Base-by-base conservation (phyloP, 2,329 filamentous ascomycete genomes). In the Fusarium sp. region DNA sequence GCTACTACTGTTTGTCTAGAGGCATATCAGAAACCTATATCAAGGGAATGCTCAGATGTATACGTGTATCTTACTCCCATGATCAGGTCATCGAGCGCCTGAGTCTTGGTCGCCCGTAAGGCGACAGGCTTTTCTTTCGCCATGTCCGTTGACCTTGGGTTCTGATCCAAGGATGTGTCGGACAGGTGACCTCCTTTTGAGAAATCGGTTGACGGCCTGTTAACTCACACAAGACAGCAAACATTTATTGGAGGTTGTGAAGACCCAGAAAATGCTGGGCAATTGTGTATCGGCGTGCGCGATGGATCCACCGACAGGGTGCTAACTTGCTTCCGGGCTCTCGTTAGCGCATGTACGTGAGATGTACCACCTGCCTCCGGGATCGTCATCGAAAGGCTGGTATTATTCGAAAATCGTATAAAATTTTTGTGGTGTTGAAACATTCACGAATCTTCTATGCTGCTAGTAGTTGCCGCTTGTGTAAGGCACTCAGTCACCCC, bases 1-100 rank as follows among this genome's bases (percentile, higher is more conserved):
- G 75, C 92, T 96, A 79, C 92, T 95, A 77, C 90, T 94, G 78
- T 97, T 97, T 62, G 93, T 97, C 87, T 92, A 64, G 33, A 23
- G 33, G 23, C 7, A 13, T 20, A 68, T 67, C 33, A 70, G 57
- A 46, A 9, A 13, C 10, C 16, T 58, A 4, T 10, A 13, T 9
- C 44, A 49, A 13, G 13, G 31, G 23, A 4, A n/a, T 18, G 14
- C 14, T 8, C 46, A 29, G 34, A 25, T 29, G 13, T 16, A 29
- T 8, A 14, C 42, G 27, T 7, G 34, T 16, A 36, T 27, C 85
- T 79, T 78, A 86, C 85, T 70, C 83, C 83, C 82, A 87, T 87
- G 54, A 88, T 85, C 25, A 84, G 78, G 60, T 87, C 83, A 78
- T 89, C 86, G 18, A 79, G 63, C 20, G 72, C 68, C 62, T 75